Evolutionary conservation across 306 rosid genomes (phyloP).

Genomic region (Trichosanthes cucumerina): DNA sequence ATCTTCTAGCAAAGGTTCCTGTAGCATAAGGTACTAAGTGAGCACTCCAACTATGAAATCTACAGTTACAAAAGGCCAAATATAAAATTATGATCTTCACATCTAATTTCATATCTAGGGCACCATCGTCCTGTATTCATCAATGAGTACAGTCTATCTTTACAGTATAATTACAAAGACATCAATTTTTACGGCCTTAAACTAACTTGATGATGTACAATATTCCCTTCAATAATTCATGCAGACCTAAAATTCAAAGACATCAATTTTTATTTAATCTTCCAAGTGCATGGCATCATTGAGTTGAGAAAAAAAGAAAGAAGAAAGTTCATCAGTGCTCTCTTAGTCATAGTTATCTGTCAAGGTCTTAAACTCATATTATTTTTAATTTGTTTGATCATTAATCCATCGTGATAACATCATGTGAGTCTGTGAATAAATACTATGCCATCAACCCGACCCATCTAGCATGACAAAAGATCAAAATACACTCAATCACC

Average conservation of each 20-base stretch:
- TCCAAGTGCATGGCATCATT: neutral
- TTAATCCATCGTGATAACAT: conserved; percentile 2
- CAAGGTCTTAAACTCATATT: neutral
- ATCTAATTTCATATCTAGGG: neutral
- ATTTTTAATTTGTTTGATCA: neutral
- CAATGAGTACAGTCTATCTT: neutral
- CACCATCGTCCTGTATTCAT: neutral
- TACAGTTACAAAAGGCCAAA: neutral
- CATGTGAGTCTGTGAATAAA: neutral
- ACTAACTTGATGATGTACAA: neutral
- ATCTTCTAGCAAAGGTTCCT: conserved; percentile 84
- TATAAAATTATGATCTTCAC: neutral
- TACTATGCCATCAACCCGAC: neutral
- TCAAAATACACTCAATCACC: conserved; percentile 7
- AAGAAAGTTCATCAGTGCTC: neutral
- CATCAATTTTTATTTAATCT: neutral
- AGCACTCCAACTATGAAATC: neutral
- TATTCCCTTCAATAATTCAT: conserved; percentile 1
- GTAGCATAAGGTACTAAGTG: conserved; percentile 18
- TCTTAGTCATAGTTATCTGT: neutral
- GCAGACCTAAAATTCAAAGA: neutral
- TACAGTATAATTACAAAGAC: neutral
- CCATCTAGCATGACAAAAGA: neutral
- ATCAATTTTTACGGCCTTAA: too few relatives aligned
- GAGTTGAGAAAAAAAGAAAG: neutral